Base-by-base conservation (phyloP, 176 grass and related monocot species). In the Hsuehochloa calcarea region DNA sequence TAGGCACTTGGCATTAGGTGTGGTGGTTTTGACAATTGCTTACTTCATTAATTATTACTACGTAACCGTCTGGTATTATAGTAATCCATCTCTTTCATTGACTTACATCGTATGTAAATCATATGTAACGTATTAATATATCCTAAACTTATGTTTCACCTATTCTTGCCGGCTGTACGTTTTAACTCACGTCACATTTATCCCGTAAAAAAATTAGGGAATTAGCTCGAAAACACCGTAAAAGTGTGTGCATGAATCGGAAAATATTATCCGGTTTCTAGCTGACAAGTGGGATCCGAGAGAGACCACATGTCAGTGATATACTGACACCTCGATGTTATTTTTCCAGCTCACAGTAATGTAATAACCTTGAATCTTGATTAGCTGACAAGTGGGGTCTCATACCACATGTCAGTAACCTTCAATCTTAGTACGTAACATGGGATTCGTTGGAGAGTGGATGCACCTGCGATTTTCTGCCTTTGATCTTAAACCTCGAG, bases 1-100 rank as follows among this genome's bases (percentile, higher is more conserved):
- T 52, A 44, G 43, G 23, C 46, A 29, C 34, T 54, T 89, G n/a
- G 59, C 22, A 77, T 82, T 82, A 56, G 84, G 84, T 86, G 88
- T 6, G 72, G 64, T 66, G 22, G 72, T 56, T 72, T 78, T 82
- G 72, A 72, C 83, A 16, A 41, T 25, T 41, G 47, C 63, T 52
- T 35, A 35, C 29, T 77, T 77, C 5, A 43, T 43, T n/a, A n/a
- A n/a, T n/a, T 50, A 37, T 51, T 61, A 31, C 0, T 41, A 23
- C n/a, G 29, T 70, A 52, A 80, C 31, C 16, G 25, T 26, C 16
- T 16, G 16, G 39, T 10, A 39, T 12, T 41, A 17, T 39, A 82
- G 40, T 19, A 25, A 25, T 2, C 0, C 19, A 3, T 77, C 35
- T 22, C 10, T 77, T 27, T 61, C 79, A 4, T 40, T 61, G 79